Base-by-base conservation (phyloP, 495 filamentous ascomycete species). In the Hyphodiscus hymeniophilus region DNA sequence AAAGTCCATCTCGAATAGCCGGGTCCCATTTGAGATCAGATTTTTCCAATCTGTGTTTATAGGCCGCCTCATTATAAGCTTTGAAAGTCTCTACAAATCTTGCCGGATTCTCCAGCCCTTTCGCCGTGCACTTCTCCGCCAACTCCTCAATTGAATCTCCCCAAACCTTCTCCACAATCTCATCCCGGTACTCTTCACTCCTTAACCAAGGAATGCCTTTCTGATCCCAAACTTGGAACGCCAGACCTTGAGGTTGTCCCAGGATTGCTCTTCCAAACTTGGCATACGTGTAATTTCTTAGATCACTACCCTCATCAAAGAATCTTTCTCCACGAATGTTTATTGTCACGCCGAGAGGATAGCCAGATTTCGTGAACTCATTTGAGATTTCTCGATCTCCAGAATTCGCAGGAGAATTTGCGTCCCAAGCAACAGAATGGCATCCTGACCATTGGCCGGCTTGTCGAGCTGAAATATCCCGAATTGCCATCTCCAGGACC, bases 281-380 rank as follows among this genome's bases (percentile, higher is more conserved):
- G 33, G 79, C 80, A 48, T 82, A 84, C 0, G 80, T 84, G 52
- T 73, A 82, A 52, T 82, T 82, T 5, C 79, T 65, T 45, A 80
- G 57, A 55, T 84, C 79, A 11, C 68, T 54, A 4, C 79, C 79
- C 50, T 84, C 79, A 53, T 84, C 79, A 1, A 82, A 75, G 52
- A 83, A 83, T 12, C 79, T 60, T 24, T 68, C 57, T 1, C 80
- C 80, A 1, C 72, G 52, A 0, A 58, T 41, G 45, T 84, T 83
- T 11, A 83, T 40, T 74, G 80, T 82, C 3, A 84, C 44, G 0
- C 79, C 80, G 0, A 84, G 62, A 2, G 80, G 80, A 47, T 83
- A 84, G 3, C 80, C 80, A 13, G 71, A 76, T 51, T 82, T 84
- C 5, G 80, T 84, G 56, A 72, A 84, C 59, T 80, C 68, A 44